A percentile compares a stretch with the other conserved stretches of the same genome.
phyloP scores from a whole-genome alignment of 1,284 basidiomycete species.

The Cutaneotrichosporon daszewskae region DNA sequence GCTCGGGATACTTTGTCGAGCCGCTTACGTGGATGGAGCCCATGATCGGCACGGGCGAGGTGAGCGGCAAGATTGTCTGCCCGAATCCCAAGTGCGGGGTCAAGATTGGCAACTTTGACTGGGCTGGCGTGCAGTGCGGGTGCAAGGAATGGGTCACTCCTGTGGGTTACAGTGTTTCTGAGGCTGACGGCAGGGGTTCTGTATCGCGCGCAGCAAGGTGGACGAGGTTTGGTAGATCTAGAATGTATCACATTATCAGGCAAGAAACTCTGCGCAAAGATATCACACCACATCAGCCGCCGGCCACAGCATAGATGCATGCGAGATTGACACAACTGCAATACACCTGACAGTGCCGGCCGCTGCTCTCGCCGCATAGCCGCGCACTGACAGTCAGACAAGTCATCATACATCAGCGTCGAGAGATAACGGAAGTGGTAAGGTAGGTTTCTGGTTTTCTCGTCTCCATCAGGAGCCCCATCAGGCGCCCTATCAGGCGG shows the following conservation, averaged over 20 bases:
- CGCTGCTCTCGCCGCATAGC: too few species aligned
- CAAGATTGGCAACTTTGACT: slow-evolving; percentile 93
- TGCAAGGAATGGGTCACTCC: slow-evolving; percentile 88
- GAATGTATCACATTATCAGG: background rate
- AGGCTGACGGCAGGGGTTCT: slow-evolving; percentile 62
- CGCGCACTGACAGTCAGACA: too few species aligned
- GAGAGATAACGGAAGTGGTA: background rate
- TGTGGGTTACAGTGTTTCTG: slow-evolving; percentile 52
- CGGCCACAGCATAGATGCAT: too few species aligned
- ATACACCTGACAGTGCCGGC: too few species aligned
- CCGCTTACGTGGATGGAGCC: slow-evolving; percentile 97
- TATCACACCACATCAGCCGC: too few species aligned
- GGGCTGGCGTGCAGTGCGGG: slow-evolving; percentile 89
- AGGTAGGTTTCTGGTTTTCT: background rate
- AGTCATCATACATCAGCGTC: slow-evolving; percentile 10
- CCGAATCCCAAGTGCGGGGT: slow-evolving; percentile 82
- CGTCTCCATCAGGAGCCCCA: background rate
- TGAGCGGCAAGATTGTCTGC: slow-evolving; percentile 83
- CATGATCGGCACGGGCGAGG: slow-evolving; percentile 63
- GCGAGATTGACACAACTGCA: too few species aligned
- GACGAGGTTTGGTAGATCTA: slow-evolving; percentile 68
- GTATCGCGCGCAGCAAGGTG: slow-evolving; percentile 81
- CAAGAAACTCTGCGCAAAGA: too few species aligned
- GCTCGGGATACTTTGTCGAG: slow-evolving; percentile 94
- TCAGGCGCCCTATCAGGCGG: too few species aligned